These are phyloP conservation scores for Penicillium hordei DNA, from an alignment of 2,329 filamentous ascomycete species.

Conservation along the genomic window DNA sequence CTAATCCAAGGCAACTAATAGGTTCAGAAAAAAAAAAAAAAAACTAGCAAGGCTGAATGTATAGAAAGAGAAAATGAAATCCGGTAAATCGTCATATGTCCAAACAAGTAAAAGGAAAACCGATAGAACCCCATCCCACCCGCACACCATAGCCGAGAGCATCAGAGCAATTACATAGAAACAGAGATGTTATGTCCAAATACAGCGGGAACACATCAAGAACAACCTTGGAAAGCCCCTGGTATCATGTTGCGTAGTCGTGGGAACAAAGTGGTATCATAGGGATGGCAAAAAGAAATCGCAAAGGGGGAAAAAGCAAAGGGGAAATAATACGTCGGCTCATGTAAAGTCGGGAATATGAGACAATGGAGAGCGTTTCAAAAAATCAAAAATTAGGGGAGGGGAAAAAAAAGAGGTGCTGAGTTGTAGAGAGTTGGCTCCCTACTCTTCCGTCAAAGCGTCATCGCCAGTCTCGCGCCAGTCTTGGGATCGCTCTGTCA, in stretches of 20 bases:
- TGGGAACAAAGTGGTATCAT: constrained; percentile 46
- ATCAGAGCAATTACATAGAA: constrained; percentile 22
- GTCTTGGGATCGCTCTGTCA: constrained; percentile 81
- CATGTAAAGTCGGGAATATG: constrained; percentile 7
- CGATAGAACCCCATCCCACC: constrained; percentile 5
- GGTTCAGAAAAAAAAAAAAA: neutral
- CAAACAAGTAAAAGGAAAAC: neutral
- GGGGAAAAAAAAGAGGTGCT: neutral
- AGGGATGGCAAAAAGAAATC: constrained; percentile 19
- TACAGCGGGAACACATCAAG: constrained; percentile 22
- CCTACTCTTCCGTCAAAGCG: constrained; percentile 58
- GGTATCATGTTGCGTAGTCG: constrained; percentile 38
- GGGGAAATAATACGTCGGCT: neutral
- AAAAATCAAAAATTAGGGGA: neutral
- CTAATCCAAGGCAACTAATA: neutral
- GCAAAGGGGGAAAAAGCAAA: constrained; percentile 11
- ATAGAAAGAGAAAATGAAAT: constrained; percentile 11
- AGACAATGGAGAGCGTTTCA: neutral
- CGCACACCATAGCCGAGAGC: constrained; percentile 21
- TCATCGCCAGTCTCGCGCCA: constrained; percentile 88
- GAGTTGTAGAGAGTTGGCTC: constrained; percentile 8
- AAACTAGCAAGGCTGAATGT: constrained; percentile 17
- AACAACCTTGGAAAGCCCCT: constrained; percentile 21
- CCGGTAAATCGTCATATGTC: constrained; percentile 16
- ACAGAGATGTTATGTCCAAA: constrained; percentile 21